Evolutionary conservation across 176 grass and related monocot genomes (phyloP), one percentile per base, ranked within the genome.

Genomic region (Ensete ventricosum): DNA sequence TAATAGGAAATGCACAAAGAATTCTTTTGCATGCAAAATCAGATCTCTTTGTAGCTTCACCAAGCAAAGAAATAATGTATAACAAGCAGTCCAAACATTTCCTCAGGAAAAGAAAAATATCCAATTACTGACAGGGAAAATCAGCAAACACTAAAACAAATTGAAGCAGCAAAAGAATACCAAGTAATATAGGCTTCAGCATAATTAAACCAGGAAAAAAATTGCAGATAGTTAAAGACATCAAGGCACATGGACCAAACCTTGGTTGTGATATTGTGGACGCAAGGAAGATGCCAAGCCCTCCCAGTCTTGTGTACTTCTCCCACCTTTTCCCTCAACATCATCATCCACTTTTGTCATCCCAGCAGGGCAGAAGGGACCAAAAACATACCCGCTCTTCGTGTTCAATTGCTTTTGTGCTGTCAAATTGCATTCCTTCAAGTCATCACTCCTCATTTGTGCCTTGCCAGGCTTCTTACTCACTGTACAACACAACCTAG

Each of bases 191-290:
- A 62, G 9, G 8, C 19, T 62, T 9, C 17, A n/a, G 2, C 1
- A n/a, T 9, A 1, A 19, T 62, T n/a, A 9, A 9, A n/a, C 58
- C 6, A 43, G 19, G 27, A 48, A 21, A 2, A 14, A 69, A 19
- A 53, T 53, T 13, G 23, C 1, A 24, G 14, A 55, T 9, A 22
- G 0, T 9, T 1, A 21, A 53, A 9, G 1, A 11, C 2, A 79
- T 75, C 19, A 84, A 68, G 19, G 55, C 62, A 22, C 23, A 55
- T 43, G 74, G 25, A 82, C 75, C 76, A 48, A 49, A 99, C 95
- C 95, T 91, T 93, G 82, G 76, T 94, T 99, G 67, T 91, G 90
- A 82, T 94, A 94, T 54, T 89, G 88, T 0, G 84, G 90, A 22
- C 78, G 75, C 75, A 91, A 85, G 60, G 81, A 81, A 77, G 73